These are phyloP conservation scores for Penicillium sp. DNA, from an alignment of 2,329 filamentous ascomycete species.

Conservation along the genomic window DNA sequence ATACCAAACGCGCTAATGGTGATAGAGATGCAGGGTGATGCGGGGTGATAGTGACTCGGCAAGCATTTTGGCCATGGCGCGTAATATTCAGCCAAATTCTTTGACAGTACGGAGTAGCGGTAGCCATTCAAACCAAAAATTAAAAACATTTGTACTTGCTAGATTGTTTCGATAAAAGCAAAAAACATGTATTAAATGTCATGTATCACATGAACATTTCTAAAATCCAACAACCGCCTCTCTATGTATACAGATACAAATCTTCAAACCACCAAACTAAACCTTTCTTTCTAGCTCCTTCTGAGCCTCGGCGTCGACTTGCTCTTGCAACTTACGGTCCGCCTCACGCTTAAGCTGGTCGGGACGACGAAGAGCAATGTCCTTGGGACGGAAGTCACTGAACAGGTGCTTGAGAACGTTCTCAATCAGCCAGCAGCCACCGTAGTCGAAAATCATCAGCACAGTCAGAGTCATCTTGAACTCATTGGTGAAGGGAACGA, in stretches of 20 bases:
- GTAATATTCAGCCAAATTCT: neutral
- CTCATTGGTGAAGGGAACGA: conserved; percentile 83
- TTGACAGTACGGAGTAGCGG: neutral
- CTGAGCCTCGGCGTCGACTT: conserved; percentile 46
- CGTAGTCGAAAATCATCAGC: conserved; percentile 86
- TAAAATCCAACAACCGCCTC: conserved; percentile 18
- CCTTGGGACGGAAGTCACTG: conserved; percentile 88
- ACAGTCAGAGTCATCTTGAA: conserved; percentile 85
- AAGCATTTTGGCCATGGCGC: no score
- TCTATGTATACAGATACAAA: conserved; percentile 27
- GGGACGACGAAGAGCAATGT: conserved; percentile 81
- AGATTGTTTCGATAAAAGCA: neutral
- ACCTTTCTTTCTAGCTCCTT: conserved; percentile 35
- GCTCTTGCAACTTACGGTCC: conserved; percentile 63
- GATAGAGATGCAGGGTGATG: no score
- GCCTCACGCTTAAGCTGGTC: conserved; percentile 82
- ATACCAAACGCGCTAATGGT: no score
- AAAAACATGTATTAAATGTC: conserved; percentile 17
- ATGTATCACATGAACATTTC: conserved; percentile 16
- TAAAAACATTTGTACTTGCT: conserved; percentile 34
- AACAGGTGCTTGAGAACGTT: conserved; percentile 80
- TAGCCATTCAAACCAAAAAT: neutral
- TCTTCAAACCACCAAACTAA: conserved; percentile 19
- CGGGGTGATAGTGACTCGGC: no score
- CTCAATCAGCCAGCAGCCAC: conserved; percentile 83